Evolutionary conservation across 345 rosid genomes (phyloP).

Genomic region (Salix udensis): DNA sequence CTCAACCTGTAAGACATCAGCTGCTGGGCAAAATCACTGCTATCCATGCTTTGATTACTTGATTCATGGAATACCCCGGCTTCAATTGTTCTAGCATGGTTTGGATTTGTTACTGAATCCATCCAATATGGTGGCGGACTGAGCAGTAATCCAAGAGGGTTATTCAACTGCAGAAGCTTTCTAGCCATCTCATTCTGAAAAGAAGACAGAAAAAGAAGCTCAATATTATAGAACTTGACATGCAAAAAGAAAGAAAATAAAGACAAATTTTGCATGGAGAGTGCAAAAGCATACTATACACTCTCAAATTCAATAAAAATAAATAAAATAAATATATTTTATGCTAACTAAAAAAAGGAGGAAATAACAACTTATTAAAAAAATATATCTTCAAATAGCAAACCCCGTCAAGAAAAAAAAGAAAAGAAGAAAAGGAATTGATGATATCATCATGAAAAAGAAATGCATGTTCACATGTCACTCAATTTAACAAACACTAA

Average conservation of each 20-base stretch:
- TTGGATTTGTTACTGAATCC: constrained; percentile 1
- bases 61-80: neutral
- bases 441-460: neutral
- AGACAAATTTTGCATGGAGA: neutral
- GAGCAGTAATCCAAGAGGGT: constrained; percentile 25
- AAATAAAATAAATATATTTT: neutral
- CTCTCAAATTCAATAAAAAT: neutral
- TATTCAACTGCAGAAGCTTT: constrained; percentile 7
- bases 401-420: neutral
- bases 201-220: neutral
- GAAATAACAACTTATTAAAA: neutral
- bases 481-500: no score
- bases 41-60: neutral
- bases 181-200: constrained; percentile 8
- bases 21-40: constrained; percentile 4
- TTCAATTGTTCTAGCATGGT: neutral
- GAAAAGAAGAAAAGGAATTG: neutral
- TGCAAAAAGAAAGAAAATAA: neutral
- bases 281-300: neutral
- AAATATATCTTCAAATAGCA: neutral
- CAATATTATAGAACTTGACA: neutral
- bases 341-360: neutral
- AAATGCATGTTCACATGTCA: neutral
- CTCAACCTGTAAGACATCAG: constrained; percentile 29
- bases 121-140: neutral